A percentile compares a stretch with the other conserved stretches of the same genome.
Conservation (phyloP, 1,284 basidiomycete genomes). For the Schizopora paradoxa region DNA sequence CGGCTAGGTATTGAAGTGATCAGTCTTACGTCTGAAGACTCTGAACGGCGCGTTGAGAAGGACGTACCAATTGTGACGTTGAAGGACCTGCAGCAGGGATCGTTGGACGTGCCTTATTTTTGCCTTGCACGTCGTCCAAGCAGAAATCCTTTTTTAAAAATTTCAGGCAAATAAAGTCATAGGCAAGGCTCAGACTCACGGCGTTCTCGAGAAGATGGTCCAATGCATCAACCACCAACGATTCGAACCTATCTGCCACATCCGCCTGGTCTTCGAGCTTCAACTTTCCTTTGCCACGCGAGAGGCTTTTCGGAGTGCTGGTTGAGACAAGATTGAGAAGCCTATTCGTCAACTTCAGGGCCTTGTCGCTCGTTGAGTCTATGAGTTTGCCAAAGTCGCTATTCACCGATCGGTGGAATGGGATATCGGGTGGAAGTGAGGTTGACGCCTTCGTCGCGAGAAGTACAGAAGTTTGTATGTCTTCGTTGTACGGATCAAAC, state of each 20-base stretch:
- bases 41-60: conserved; percentile 24
- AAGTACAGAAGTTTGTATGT: conserved; percentile 53
- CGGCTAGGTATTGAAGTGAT: conserved; percentile 16
- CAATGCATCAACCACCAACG: conserved; percentile 75
- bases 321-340: conserved; percentile 53
- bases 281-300: conserved; percentile 44
- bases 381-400: conserved; percentile 59
- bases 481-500: conserved; percentile 41
- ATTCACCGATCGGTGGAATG: conserved; percentile 84
- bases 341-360: conserved; percentile 59
- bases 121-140: conserved; percentile 80
- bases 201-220: conserved; percentile 84
- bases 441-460: conserved; percentile 56
- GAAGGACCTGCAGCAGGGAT: conserved; percentile 56
- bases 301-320: conserved; percentile 28
- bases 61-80: conserved; percentile 34
- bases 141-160: conserved; percentile 58
- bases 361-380: conserved; percentile 54
- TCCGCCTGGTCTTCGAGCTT: conserved; percentile 67
- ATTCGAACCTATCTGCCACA: conserved; percentile 75
- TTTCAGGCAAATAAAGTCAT: conserved; percentile 1
- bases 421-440: conserved; percentile 61
- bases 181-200: conserved; percentile 39
- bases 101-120: conserved; percentile 70
- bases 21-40: conserved; percentile 14